phyloP scores from a whole-genome alignment of 2,329 filamentous ascomycete species.

The Fusarium cicatricum region DNA sequence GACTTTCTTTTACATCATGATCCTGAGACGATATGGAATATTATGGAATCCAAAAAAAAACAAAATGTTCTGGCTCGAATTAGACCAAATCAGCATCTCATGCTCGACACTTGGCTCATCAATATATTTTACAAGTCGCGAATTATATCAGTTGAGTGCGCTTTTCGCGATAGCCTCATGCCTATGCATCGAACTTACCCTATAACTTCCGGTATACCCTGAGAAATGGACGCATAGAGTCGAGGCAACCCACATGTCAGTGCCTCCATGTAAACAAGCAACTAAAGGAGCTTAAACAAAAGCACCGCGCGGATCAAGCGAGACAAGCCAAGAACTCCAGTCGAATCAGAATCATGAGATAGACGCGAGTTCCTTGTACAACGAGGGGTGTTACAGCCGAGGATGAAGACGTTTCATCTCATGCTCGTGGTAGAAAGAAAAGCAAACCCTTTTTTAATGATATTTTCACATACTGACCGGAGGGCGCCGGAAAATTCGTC shows the following conservation, averaged over 20 bases:
- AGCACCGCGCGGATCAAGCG: not conserved
- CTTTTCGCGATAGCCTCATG: not conserved
- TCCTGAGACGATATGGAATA: too few relatives aligned
- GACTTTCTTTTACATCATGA: too few relatives aligned
- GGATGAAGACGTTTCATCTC: not conserved
- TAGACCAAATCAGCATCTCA: too few relatives aligned
- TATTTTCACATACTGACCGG: not conserved
- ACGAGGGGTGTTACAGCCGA: not conserved
- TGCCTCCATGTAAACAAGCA: too few relatives aligned
- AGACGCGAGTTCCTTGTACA: not conserved
- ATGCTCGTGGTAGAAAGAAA: not conserved
- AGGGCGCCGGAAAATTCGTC: not conserved
- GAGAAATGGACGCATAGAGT: not conserved
- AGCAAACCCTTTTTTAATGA: not conserved
- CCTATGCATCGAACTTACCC: not conserved
- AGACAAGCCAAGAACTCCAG: constrained; percentile 1
- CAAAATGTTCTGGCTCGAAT: too few relatives aligned
- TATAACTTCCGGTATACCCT: not conserved
- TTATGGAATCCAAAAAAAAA: too few relatives aligned
- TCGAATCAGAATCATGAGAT: constrained; percentile 7
- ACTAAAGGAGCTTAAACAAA: not conserved
- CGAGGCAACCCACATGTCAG: too few relatives aligned
- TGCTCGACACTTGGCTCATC: not conserved
- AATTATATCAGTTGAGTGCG: too few relatives aligned
- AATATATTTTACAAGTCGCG: not conserved